Conservation (phyloP, 257 asterid genomes). For the Pogostemon cablin region DNA sequence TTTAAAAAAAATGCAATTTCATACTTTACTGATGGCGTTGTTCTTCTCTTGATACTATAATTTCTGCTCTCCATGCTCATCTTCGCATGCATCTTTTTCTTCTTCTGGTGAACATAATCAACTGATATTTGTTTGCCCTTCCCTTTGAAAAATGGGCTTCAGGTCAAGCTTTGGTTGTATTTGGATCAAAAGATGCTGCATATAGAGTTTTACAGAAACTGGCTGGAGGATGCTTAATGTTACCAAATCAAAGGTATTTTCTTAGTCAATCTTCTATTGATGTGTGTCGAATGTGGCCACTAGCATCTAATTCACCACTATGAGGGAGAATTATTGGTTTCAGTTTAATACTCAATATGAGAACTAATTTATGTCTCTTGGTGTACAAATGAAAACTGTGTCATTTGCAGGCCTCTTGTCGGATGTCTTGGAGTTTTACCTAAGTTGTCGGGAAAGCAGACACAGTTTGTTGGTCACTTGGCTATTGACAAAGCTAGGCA, state of each 20-base stretch:
- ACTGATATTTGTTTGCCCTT: slow-evolving; percentile 21
- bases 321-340: neutral
- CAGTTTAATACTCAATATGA: neutral
- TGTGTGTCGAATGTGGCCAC: neutral
- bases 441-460: slow-evolving; percentile 38
- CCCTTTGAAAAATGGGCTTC: slow-evolving; percentile 32
- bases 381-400: slow-evolving; percentile 18
- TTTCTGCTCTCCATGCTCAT: neutral
- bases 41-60: neutral
- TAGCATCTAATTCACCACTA: slow-evolving; percentile 4
- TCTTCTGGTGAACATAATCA: neutral
- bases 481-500: slow-evolving; percentile 52
- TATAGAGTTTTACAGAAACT: slow-evolving; percentile 50
- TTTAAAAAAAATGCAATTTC: neutral
- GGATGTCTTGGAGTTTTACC: slow-evolving; percentile 52
- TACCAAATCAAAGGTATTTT: slow-evolving; percentile 67
- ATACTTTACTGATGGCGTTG: neutral
- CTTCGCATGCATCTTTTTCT: neutral
- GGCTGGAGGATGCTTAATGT: slow-evolving; percentile 63
- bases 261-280: slow-evolving; percentile 21
- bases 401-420: slow-evolving; percentile 68
- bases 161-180: slow-evolving; percentile 81
- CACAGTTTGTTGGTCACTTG: slow-evolving; percentile 66
- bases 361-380: slow-evolving; percentile 16
- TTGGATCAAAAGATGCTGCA: slow-evolving; percentile 64